Base-by-base conservation (phyloP, 192 early-diverging fungal species). In the Piromyces finnis region DNA sequence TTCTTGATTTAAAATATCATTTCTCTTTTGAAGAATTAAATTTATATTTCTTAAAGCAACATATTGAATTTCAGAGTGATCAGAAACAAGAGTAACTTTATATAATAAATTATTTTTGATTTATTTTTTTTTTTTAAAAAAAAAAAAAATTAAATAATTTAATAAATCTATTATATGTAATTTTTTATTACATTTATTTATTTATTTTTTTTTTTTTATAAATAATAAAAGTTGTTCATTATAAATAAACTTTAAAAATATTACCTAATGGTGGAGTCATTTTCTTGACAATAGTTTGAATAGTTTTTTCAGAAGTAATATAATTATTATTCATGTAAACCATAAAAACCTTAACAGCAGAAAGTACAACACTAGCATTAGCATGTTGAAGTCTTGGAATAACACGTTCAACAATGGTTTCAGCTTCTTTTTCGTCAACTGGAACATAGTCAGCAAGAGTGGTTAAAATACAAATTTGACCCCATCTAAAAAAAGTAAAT, bases 31-130 rank as follows among this genome's bases (percentile, higher is more conserved):
- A 78, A 98, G 86, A 78, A 99, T 97, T 28, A 99, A 84, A 85
- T 94, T 96, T 83, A 99, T 98, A 83, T 98, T 99, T 84, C 97
- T 91, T 79, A 99, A 88, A 14, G 97, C 94, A 28, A 99, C 95
- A 83, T 96, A 99, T 87, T 97, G 96, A 30, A 99, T 94, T 84
- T 99, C 97, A 13, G 96, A 93, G 28, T 93, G 92, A 28, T 68
- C 51, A n/a, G 51, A 68, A 68, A 68, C 51, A n/a, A 68, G 51
- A 22, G 51, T 68, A 68, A 68, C 51, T 90, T 82, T 15, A 78
- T n/a, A n/a, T n/a, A n/a, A n/a, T n/a, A n/a, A n/a, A n/a, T n/a
- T n/a, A n/a, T n/a, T n/a, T n/a, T n/a, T n/a, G n/a, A n/a, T n/a
- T n/a, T n/a, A n/a, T n/a, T n/a, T n/a, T n/a, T n/a, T n/a, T n/a